Conservation (phyloP, 441 rosid genomes). For the Theobroma grandiflorum region DNA sequence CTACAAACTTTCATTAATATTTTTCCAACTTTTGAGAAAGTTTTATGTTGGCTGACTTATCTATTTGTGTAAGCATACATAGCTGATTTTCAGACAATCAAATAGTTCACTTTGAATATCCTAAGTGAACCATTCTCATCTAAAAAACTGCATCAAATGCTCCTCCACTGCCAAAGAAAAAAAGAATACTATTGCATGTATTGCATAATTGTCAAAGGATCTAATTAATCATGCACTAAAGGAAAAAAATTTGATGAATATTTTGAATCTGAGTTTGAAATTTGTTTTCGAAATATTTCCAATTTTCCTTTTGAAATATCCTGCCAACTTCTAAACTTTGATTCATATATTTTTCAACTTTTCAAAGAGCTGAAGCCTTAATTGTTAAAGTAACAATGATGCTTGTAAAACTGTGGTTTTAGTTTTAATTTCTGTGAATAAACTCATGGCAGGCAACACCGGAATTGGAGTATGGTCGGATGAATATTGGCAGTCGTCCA, state of each 20-base stretch:
- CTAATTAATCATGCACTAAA: neutral
- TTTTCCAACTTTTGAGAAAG: neutral
- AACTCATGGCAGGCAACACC: conserved; percentile 60
- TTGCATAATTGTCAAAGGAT: neutral
- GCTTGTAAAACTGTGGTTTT: neutral
- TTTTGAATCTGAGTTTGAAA: neutral
- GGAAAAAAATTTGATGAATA: neutral
- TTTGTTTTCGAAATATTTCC: neutral
- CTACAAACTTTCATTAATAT: neutral
- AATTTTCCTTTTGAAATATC: neutral
- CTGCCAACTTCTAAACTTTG: neutral
- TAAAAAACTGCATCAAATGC: neutral
- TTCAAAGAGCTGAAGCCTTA: neutral
- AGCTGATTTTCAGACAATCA: neutral
- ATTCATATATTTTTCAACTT: neutral
- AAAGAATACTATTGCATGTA: neutral
- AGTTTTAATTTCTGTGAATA: neutral
- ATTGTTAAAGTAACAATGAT: neutral
- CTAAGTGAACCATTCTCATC: neutral
- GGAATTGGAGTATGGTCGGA: conserved; percentile 72
- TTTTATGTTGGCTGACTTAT: neutral
- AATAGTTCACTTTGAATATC: neutral
- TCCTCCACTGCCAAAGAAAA: neutral
- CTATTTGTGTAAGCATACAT: neutral
- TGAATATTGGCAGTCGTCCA: conserved; percentile 81